These are phyloP conservation scores for Alternaria alternata DNA, from an alignment of 2,329 filamentous ascomycete species.

Conservation along the genomic window DNA sequence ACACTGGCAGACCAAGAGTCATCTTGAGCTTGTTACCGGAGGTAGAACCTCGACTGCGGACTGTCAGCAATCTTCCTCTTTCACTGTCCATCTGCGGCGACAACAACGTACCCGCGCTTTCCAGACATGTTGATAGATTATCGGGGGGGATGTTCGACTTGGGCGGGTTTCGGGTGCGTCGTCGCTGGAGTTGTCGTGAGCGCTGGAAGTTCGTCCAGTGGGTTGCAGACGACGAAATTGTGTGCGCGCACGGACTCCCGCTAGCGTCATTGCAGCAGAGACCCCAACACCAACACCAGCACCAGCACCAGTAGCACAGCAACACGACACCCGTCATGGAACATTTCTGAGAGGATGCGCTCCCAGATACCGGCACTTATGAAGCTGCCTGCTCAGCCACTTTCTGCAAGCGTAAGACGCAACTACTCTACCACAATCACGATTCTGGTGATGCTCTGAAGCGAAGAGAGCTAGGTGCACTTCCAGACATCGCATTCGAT, in stretches of 20 bases:
- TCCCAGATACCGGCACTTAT: background rate
- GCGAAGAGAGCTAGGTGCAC: background rate
- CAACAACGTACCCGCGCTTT: slow-evolving; percentile 24
- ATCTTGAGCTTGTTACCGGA: slow-evolving; percentile 99
- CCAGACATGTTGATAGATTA: slow-evolving; percentile 25
- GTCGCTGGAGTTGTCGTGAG: slow-evolving; percentile 22
- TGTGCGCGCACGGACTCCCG: slow-evolving; percentile 3
- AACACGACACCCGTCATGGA: no score
- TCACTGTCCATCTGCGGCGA: background rate
- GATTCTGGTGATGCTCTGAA: background rate
- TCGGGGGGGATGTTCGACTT: slow-evolving; percentile 18
- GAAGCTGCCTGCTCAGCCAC: background rate
- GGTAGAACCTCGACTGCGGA: slow-evolving; percentile 76
- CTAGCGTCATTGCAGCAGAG: slow-evolving; percentile 1
- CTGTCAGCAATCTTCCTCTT: slow-evolving; percentile 33
- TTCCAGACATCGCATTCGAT: background rate
- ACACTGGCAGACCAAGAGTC: slow-evolving; percentile 99
- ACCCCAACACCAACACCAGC: background rate
- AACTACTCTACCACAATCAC: background rate
- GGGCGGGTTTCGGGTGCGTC: slow-evolving; percentile 25
- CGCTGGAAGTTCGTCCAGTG: slow-evolving; percentile 17
- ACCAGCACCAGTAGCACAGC: background rate
- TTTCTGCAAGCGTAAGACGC: no score
- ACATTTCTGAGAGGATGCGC: background rate
- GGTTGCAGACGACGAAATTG: slow-evolving; percentile 8